These are phyloP conservation scores for Heimioporus sp. DNA, from an alignment of 768 basidiomycete genomes.

Conservation along the genomic window DNA sequence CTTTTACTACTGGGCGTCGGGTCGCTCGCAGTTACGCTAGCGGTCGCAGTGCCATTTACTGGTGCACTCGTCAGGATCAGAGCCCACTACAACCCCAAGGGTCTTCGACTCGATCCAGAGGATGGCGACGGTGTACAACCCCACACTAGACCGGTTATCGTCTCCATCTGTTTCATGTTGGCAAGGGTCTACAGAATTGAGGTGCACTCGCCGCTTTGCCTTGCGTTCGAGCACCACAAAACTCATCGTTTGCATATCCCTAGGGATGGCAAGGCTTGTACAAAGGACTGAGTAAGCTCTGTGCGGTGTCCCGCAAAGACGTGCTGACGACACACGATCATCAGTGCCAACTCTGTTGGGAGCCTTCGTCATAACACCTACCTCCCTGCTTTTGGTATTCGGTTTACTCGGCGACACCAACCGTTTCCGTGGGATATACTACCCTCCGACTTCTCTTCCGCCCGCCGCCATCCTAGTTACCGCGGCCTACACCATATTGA, in stretches of 20 bases:
- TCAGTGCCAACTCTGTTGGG: slow-evolving; percentile 49
- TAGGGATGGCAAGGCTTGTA: slow-evolving; percentile 73
- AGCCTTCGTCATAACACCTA: slow-evolving; percentile 46
- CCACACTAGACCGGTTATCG: slow-evolving; percentile 73
- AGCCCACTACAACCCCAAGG: slow-evolving; percentile 85
- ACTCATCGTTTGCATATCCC: not conserved
- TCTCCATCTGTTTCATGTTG: slow-evolving; percentile 74
- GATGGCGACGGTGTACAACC: slow-evolving; percentile 59
- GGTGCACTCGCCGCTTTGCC: slow-evolving; percentile 37
- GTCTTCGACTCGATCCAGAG: slow-evolving; percentile 75
- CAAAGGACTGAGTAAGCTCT: slow-evolving; percentile 66
- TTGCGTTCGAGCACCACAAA: not conserved
- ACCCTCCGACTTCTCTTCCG: slow-evolving; percentile 39
- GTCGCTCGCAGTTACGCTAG: slow-evolving; percentile 52
- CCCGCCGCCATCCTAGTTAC: slow-evolving; percentile 58
- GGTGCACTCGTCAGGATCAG: slow-evolving; percentile 75
- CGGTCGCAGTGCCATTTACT: slow-evolving; percentile 56
- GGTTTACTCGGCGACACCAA: slow-evolving; percentile 55
- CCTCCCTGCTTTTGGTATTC: slow-evolving; percentile 52
- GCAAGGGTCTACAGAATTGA: slow-evolving; percentile 68
- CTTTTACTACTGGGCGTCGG: too few species aligned
- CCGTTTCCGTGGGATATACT: slow-evolving; percentile 63
- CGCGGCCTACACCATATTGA: slow-evolving; percentile 58
- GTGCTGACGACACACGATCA: slow-evolving; percentile 30
- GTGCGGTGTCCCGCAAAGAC: slow-evolving; percentile 22